phyloP scores from a whole-genome alignment of 2,329 filamentous ascomycete genomes.

The Leptographium flavum region DNA sequence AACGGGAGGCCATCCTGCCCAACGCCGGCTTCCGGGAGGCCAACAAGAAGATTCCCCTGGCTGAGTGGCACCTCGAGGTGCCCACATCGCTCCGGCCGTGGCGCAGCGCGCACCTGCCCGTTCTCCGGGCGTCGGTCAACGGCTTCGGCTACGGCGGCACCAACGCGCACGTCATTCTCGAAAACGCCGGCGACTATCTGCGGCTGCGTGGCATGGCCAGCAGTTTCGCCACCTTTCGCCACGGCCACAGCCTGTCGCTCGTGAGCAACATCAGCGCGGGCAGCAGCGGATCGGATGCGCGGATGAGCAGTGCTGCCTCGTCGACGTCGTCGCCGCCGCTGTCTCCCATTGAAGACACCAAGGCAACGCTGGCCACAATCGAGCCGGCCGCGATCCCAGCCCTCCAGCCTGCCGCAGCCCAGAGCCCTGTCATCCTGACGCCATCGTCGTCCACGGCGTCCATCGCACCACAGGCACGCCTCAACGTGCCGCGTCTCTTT shows the following conservation, averaged over 20 bases:
- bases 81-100: constrained; percentile 22
- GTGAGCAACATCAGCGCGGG: not conserved
- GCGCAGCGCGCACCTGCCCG: constrained; percentile 7
- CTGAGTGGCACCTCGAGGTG: constrained; percentile 21
- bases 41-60: constrained; percentile 29
- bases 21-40: constrained; percentile 29
- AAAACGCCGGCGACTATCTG: constrained; percentile 19
- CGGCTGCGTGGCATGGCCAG: not conserved
- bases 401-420: too few relatives aligned
- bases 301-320: not conserved
- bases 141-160: constrained; percentile 27
- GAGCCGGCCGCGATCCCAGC: too few relatives aligned
- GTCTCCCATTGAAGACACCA: not conserved
- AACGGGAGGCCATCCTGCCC: constrained; percentile 20
- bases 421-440: not conserved
- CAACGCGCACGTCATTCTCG: constrained; percentile 14
- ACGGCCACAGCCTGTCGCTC: not conserved
- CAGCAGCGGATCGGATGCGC: not conserved
- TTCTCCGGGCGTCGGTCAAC: constrained; percentile 25
- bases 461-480: not conserved
- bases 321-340: not conserved
- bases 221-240: not conserved
- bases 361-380: not conserved
- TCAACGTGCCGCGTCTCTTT: constrained; percentile 20
- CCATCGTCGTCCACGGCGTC: not conserved